Conservation (phyloP, 2,329 filamentous ascomycete genomes). For the Aureobasidium sp. region DNA sequence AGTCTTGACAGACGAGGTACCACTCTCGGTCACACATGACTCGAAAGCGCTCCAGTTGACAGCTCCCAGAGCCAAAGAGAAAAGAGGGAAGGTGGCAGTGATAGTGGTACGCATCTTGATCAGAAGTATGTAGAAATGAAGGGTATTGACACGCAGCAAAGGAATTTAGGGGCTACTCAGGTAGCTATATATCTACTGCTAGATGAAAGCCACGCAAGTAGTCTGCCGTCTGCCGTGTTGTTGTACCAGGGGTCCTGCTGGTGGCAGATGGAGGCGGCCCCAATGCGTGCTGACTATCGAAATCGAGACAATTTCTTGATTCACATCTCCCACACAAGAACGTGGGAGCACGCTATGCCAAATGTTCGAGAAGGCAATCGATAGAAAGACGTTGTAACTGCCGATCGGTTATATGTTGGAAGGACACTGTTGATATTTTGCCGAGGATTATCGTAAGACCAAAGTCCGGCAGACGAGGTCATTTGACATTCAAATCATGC, state of each 20-base stretch:
- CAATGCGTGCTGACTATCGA: slow-evolving; percentile 1
- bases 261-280: not conserved
- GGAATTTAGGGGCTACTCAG: not conserved
- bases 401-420: not conserved
- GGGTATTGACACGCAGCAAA: not conserved
- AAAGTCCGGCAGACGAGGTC: too few species aligned
- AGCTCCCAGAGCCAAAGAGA: slow-evolving; percentile 11
- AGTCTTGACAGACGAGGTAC: not conserved
- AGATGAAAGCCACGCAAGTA: not conserved
- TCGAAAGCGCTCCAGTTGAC: slow-evolving; percentile 12
- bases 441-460: too few species aligned
- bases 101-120: slow-evolving; percentile 2
- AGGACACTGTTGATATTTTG: not conserved
- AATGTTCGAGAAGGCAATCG: not conserved
- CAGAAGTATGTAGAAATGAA: not conserved
- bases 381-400: slow-evolving; percentile 14
- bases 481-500: too few species aligned
- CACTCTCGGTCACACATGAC: slow-evolving; percentile 9
- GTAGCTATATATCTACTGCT: not conserved
- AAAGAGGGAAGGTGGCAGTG: not conserved
- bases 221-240: not conserved
- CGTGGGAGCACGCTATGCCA: not conserved
- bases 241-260: not conserved
- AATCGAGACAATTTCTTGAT: not conserved
- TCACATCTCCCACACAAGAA: not conserved